Evolutionary conservation across 2,329 filamentous ascomycete genomes (phyloP).

Genomic region (Clonostachys rhizophaga): DNA sequence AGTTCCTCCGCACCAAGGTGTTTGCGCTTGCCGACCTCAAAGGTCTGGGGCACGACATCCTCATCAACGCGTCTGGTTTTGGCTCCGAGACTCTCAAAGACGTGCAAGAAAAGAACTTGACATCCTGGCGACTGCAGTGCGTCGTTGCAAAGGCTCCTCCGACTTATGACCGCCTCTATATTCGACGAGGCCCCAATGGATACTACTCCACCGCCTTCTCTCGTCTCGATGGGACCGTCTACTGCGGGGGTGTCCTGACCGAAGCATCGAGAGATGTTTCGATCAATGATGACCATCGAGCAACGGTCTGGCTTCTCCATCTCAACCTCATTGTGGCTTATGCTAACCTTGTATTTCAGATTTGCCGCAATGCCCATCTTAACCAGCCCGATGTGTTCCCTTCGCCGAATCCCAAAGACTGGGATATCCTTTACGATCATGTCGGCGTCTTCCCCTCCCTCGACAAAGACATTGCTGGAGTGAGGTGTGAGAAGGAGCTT

Average conservation of each 20-base stretch:
- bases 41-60: not conserved
- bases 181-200: slow-evolving; percentile 2
- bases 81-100: slow-evolving; percentile 6
- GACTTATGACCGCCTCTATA: slow-evolving; percentile 3
- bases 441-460: not conserved
- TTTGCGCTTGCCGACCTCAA: slow-evolving; percentile 3
- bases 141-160: slow-evolving; percentile 2
- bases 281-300: slow-evolving; percentile 2
- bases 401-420: not conserved
- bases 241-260: slow-evolving; percentile 8
- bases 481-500: not conserved
- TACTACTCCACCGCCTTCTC: slow-evolving; percentile 9
- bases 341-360: not conserved
- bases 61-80: slow-evolving; percentile 4
- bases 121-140: slow-evolving; percentile 6
- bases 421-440: not conserved
- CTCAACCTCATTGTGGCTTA: too few species aligned
- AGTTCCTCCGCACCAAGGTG: slow-evolving; percentile 4
- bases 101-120: slow-evolving; percentile 1
- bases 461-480: not conserved
- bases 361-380: slow-evolving; percentile 3
- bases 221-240: slow-evolving; percentile 7
- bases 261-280: slow-evolving; percentile 1
- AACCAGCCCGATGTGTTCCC: slow-evolving; percentile 2
- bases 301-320: not conserved